Evolutionary conservation across 2,329 filamentous ascomycete genomes (phyloP).

Genomic region (Pyrenochaeta sp.): DNA sequence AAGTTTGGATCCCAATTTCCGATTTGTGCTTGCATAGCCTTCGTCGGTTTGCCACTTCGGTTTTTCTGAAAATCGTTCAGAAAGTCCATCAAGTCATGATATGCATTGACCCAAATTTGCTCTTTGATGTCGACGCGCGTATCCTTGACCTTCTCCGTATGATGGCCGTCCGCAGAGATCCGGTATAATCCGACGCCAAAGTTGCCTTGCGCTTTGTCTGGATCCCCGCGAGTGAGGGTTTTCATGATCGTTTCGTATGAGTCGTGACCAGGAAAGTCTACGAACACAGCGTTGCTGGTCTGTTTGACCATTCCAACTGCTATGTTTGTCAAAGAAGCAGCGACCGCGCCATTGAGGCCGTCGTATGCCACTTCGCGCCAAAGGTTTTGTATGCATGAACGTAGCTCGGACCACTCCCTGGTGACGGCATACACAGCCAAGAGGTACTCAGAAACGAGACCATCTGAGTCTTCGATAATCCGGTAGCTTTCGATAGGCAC

Average conservation of each 20-base stretch:
- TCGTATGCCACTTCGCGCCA: conserved; percentile 59
- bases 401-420: conserved; percentile 50
- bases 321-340: conserved; percentile 53
- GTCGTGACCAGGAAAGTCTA: conserved; percentile 58
- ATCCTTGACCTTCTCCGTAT: conserved; percentile 23
- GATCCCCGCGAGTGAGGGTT: conserved; percentile 51
- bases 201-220: conserved; percentile 54
- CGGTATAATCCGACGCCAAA: conserved; percentile 34
- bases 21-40: conserved; percentile 52
- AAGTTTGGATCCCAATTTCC: conserved; percentile 54
- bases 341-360: conserved; percentile 57
- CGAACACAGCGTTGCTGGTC: conserved; percentile 51
- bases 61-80: conserved; percentile 57
- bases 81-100: conserved; percentile 56
- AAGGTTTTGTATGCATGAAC: conserved; percentile 50
- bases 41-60: conserved; percentile 58
- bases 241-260: conserved; percentile 55
- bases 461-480: conserved; percentile 53
- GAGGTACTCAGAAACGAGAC: conserved; percentile 53
- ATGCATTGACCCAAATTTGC: conserved; percentile 55
- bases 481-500: conserved; percentile 56
- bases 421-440: conserved; percentile 55
- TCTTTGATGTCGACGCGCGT: conserved; percentile 53
- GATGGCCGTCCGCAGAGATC: conserved; percentile 15
- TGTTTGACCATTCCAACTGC: conserved; percentile 55